Base-by-base conservation (phyloP, 2,329 filamentous ascomycete genomes). In the Paecilomyces fulvus region DNA sequence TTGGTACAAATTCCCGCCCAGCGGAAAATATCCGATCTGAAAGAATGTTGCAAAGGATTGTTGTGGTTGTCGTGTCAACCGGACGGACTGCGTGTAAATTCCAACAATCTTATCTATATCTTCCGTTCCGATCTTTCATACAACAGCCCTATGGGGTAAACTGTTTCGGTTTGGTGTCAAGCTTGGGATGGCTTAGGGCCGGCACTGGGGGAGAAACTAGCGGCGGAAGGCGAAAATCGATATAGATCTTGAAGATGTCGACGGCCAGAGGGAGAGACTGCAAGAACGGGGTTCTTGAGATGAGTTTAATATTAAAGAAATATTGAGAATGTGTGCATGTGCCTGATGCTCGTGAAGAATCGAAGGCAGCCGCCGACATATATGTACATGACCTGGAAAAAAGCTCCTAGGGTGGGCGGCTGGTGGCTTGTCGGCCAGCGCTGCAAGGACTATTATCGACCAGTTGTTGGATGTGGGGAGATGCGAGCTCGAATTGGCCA, bases 1-100 rank as follows among this genome's bases (percentile, higher is more conserved):
- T 55, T 61, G 57, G 52, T 56, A 58, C 59, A 52, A 61, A 55
- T 59, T 54, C 59, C 65, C 63, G 61, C 59, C 70, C 69, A 66
- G 70, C 69, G 65, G 63, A 63, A 56, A 49, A 58, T 43, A 63
- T 55, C 30, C 37, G 51, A 57, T 7, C 25, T 57, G 59, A 59
- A 66, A 61, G 65, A 70, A 70, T 68, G 66, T 60, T 60, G 63
- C 62, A 56, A 49, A 68, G 65, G 65, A 69, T 70, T 64, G 64
- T 62, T 60, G 61, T 64, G 65, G 68, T 70, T 70, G 68, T 70
- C 68, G 66, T 67, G 68, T 70, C 67, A 70, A 70, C 67, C 61
- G 62, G 14, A 31, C 43, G 11, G 30, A 46, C 51, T 53, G 49
- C 33, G 61, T 59, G 64, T 59, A 62, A 43, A 63, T 64, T 55